A percentile compares a stretch with the other conserved stretches of the same genome.
These are phyloP conservation scores for Ichthyophthirius multifiliis DNA, from an alignment of 169 alveolate species.

Conservation along the genomic window DNA sequence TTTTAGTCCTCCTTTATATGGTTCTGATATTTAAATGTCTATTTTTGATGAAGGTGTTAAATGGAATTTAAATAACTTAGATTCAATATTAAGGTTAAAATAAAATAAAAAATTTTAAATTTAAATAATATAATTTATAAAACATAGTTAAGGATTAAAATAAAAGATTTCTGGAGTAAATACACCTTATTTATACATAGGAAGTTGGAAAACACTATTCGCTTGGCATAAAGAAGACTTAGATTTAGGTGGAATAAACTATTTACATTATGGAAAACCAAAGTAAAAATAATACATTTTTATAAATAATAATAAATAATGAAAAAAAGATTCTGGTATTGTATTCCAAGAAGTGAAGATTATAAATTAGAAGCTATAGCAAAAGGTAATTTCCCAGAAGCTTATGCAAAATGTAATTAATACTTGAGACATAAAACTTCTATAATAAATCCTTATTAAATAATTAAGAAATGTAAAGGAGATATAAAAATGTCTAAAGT, in stretches of 20 bases:
- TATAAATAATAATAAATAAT: too few species aligned
- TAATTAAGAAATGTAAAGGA: slow-evolving; percentile 82
- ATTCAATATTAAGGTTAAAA: slow-evolving; percentile 42
- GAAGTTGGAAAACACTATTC: slow-evolving; percentile 91
- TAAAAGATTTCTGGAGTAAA: slow-evolving; percentile 89
- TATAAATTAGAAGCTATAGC: slow-evolving; percentile 85
- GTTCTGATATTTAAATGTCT: slow-evolving; percentile 64
- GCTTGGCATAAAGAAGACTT: slow-evolving; percentile 97
- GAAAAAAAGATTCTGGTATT: slow-evolving; percentile 85
- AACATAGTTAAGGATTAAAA: slow-evolving; percentile 37
- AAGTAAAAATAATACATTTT: too few species aligned
- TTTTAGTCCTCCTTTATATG: slow-evolving; percentile 74
- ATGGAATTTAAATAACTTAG: slow-evolving; percentile 61
- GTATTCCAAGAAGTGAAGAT: slow-evolving; percentile 85
- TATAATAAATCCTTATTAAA: slow-evolving; percentile 86
- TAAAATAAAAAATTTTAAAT: too few species aligned
- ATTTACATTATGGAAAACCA: slow-evolving; percentile 93
- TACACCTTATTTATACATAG: slow-evolving; percentile 91
- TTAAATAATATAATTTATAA: too few species aligned
- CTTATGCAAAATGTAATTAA: slow-evolving; percentile 63
- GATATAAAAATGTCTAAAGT: slow-evolving; percentile 63
- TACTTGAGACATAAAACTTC: slow-evolving; percentile 70
- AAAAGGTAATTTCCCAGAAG: slow-evolving; percentile 46
- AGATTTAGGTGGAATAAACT: slow-evolving; percentile 91
- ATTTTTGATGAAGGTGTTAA: slow-evolving; percentile 53